Evolutionary conservation across 768 basidiomycete genomes (phyloP), one percentile per base, ranked within the genome.

Genomic region (Cystobasidium tubakii): DNA sequence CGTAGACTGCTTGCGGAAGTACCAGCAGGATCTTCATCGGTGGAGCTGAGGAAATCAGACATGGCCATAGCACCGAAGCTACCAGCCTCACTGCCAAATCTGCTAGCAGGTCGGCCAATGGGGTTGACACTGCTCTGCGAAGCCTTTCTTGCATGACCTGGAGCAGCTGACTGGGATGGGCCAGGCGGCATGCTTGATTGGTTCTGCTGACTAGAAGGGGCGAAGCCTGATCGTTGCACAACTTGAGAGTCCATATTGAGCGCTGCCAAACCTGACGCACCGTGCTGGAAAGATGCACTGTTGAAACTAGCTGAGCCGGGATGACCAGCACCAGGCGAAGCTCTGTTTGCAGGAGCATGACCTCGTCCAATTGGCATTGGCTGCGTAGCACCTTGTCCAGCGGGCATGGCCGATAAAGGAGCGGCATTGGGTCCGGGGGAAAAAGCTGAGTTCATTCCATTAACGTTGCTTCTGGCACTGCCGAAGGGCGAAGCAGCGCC

Each of bases 241-340:
- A 71, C 69, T 53, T 71, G 69, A n/a, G 36, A 42, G 36, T 71
- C 69, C 69, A 71, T 71, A 36, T 71, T 71, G 69, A 71, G 69
- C 9, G 69, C 69, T 15, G 69, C 69, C 19, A 71, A 39, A 60
- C 69, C 69, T n/a, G 69, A 55, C 2, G 69, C 54, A 23, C 50
- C 25, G 13, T 71, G 69, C 27, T 71, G 69, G 69, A 71, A 71
- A 1, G 69, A 50, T 23, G 66, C 55, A 54, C 27, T 31, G 44
- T 46, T 67, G 2, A 53, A 19, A n/a, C 50, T 53, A 36, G 31
- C 46, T 50, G 46, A 50, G n/a, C 46, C 50, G 17, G 66, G 27
- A 53, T 50, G 42, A 31, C 34, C 44, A 4, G 39, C 4, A 19
- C 27, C 42, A 31, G 44, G 66, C n/a, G 63, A 65, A 15, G 39